Percentiles rank a stretch among this genome's conserved stretches.
phyloP scores from a whole-genome alignment of 2,329 filamentous ascomycete species.

The Beauveria australis region DNA sequence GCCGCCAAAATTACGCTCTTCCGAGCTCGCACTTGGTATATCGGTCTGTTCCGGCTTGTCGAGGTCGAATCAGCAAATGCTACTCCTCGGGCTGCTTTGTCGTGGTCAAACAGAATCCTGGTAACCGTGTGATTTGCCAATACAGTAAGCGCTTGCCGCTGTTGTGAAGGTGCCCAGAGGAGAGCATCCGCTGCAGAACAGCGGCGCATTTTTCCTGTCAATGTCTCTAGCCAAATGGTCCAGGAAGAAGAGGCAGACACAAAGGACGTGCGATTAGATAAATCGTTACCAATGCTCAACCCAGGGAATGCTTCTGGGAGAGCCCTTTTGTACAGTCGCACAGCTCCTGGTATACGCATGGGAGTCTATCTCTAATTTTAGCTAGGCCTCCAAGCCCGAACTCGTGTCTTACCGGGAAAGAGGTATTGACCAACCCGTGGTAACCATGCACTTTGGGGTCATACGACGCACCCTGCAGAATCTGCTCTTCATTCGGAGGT shows the following conservation, averaged over 20 bases:
- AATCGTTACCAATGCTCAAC: slow-evolving; percentile 16
- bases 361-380: slow-evolving; percentile 11
- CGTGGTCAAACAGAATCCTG: slow-evolving; percentile 23
- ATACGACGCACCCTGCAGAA: slow-evolving; percentile 14
- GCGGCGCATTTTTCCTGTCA: slow-evolving; percentile 13
- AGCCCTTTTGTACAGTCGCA: slow-evolving; percentile 16
- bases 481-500: slow-evolving; percentile 15
- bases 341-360: slow-evolving; percentile 17
- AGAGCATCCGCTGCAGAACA: slow-evolving; percentile 18
- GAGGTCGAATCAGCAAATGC: slow-evolving; percentile 9
- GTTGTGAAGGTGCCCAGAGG: slow-evolving; percentile 26
- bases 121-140: slow-evolving; percentile 23
- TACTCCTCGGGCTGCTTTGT: slow-evolving; percentile 2
- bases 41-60: slow-evolving; percentile 40
- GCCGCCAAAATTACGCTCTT: slow-evolving; percentile 14
- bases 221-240: slow-evolving; percentile 18
- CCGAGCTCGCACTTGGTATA: slow-evolving; percentile 1
- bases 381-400: not conserved
- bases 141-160: slow-evolving; percentile 23
- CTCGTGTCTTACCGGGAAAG: slow-evolving; percentile 15
- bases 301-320: slow-evolving; percentile 16
- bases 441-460: slow-evolving; percentile 24
- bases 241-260: slow-evolving; percentile 19
- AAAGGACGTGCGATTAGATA: slow-evolving; percentile 16
- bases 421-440: slow-evolving; percentile 17